phyloP scores from a whole-genome alignment of 805 yeast genomes.

The Candida glaebosa region DNA sequence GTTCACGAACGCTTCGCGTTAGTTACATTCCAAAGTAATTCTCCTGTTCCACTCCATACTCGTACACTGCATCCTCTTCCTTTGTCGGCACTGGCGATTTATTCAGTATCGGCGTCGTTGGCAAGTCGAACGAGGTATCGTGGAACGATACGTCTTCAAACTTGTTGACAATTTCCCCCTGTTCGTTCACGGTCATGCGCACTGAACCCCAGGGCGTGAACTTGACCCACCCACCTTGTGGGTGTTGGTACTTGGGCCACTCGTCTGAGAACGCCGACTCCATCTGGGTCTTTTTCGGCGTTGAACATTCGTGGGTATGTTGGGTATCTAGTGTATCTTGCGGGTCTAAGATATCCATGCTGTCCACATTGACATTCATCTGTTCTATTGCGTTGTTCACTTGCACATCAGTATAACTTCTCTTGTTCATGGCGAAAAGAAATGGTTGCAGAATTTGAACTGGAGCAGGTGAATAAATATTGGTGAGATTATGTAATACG shows the following conservation, averaged over 20 bases:
- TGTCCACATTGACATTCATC: background rate
- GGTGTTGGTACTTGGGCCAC: slow-evolving; percentile 57
- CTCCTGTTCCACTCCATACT: slow-evolving; percentile 34
- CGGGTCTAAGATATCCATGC: background rate
- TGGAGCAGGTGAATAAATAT: background rate
- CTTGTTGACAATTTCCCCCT: slow-evolving; percentile 42
- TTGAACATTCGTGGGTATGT: background rate
- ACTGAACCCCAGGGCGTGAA: slow-evolving; percentile 64
- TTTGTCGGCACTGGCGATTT: background rate
- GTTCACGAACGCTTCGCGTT: slow-evolving; percentile 7
- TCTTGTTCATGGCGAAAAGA: background rate
- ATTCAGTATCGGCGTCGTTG: slow-evolving; percentile 4
- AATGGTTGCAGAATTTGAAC: background rate
- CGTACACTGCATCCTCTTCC: slow-evolving; percentile 16
- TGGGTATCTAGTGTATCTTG: no score
- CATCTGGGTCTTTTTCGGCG: slow-evolving; percentile 2
- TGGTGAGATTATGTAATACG: no score
- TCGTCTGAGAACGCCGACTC: slow-evolving; percentile 29
- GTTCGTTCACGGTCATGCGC: slow-evolving; percentile 29
- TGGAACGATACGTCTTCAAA: slow-evolving; percentile 42
- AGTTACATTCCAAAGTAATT: slow-evolving; percentile 33
- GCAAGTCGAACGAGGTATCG: slow-evolving; percentile 15
- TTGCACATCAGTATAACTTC: background rate
- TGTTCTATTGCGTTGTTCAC: background rate
- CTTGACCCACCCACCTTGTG: slow-evolving; percentile 59